Conservation (phyloP, 2,329 filamentous ascomycete genomes). For the Cordyceps cicadae region DNA sequence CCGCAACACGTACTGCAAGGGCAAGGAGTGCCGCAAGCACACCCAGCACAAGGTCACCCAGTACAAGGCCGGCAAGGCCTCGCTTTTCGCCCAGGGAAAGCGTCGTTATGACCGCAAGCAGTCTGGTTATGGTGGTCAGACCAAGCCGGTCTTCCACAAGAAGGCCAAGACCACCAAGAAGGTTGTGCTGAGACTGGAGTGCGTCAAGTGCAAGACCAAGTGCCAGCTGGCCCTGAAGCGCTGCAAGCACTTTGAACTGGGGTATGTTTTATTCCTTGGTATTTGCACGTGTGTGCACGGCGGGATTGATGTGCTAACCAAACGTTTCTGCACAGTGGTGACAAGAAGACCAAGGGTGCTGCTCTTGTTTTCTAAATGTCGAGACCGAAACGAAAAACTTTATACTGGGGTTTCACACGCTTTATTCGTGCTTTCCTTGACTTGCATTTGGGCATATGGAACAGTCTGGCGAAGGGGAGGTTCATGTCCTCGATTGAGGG, state of each 20-base stretch:
- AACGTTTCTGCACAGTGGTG: constrained; percentile 59
- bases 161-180: constrained; percentile 99
- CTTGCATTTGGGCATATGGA: constrained; percentile 39
- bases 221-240: constrained; percentile 96
- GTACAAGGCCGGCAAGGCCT: constrained; percentile 97
- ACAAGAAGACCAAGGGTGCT: constrained; percentile 99
- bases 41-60: constrained; percentile 89
- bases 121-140: constrained; percentile 99
- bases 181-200: constrained; percentile 97
- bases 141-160: constrained; percentile 99
- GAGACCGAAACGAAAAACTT: constrained; percentile 11
- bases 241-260: constrained; percentile 99
- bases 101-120: constrained; percentile 99
- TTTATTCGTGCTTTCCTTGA: constrained; percentile 35
- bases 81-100: constrained; percentile 97
- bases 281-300: not conserved
- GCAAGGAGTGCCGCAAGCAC: constrained; percentile 88
- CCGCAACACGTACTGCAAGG: constrained; percentile 95
- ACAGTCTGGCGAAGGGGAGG: constrained; percentile 37
- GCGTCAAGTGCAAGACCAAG: constrained; percentile 97
- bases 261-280: constrained; percentile 53
- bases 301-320: constrained; percentile 30
- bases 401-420: constrained; percentile 28
- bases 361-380: constrained; percentile 94
- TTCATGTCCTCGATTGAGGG: constrained; percentile 36